Evolutionary conservation across 1,139 yeast species (phyloP).

Genomic region (Kodamaea fungicola): DNA sequence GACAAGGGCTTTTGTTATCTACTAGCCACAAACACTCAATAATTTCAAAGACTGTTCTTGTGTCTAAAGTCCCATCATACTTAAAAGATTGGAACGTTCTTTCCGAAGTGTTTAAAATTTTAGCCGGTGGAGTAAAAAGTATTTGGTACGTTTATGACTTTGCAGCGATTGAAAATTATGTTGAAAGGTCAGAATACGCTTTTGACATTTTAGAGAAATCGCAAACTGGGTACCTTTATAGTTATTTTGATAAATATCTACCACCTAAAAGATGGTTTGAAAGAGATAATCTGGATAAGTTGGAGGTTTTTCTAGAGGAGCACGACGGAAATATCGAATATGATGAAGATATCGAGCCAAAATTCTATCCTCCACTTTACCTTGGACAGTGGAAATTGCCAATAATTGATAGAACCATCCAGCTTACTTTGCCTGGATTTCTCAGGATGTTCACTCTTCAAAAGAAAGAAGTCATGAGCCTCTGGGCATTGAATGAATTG

Average conservation of each 20-base stretch:
- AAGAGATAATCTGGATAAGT: constrained; percentile 7
- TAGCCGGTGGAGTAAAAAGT: constrained; percentile 46
- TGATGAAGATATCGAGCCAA: constrained; percentile 9
- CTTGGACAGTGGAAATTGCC: constrained; percentile 19
- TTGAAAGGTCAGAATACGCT: constrained; percentile 29
- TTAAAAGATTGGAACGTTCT: constrained; percentile 25
- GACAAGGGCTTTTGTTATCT: constrained; percentile 35
- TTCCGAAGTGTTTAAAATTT: constrained; percentile 22
- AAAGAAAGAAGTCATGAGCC: constrained; percentile 17
- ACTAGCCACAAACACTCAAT: constrained; percentile 21
- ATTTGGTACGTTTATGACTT: constrained; percentile 53
- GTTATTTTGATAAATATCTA: constrained; percentile 9
- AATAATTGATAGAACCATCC: constrained; percentile 22
- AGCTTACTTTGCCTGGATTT: constrained; percentile 28
- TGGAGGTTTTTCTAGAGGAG: constrained; percentile 5
- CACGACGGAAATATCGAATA: background rate
- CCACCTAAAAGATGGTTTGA: constrained; percentile 1
- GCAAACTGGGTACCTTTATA: constrained; percentile 18
- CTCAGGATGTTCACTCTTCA: constrained; percentile 24
- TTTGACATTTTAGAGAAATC: constrained; percentile 39
- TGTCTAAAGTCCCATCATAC: constrained; percentile 47
- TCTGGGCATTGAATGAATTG: constrained; percentile 30
- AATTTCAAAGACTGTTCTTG: constrained; percentile 39
- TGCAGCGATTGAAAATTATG: constrained; percentile 26
- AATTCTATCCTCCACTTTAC: constrained; percentile 36